phyloP scores from a whole-genome alignment of 345 rosid genomes.

The Citrus glauca region DNA sequence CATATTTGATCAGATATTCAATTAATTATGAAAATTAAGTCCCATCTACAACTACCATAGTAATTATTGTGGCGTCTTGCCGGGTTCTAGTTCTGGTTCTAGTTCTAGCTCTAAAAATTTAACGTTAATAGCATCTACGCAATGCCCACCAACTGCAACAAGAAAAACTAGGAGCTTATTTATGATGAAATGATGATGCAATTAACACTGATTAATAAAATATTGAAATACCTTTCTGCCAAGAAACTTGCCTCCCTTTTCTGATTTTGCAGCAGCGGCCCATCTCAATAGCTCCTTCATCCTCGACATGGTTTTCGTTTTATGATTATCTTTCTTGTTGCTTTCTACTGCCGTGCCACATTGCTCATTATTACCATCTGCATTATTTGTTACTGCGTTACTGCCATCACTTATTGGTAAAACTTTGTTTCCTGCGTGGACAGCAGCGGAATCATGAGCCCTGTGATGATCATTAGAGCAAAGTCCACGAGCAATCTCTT shows the following conservation, averaged over 20 bases:
- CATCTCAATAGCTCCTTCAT: constrained; percentile 81
- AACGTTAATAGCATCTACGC: background rate
- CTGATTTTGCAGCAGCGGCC: constrained; percentile 73
- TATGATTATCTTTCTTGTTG: constrained; percentile 25
- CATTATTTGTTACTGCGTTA: too few species aligned
- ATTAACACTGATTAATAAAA: background rate
- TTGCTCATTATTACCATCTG: constrained; percentile 9
- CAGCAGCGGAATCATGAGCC: constrained; percentile 19
- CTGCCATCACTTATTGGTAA: constrained; percentile 33
- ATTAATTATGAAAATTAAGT: background rate
- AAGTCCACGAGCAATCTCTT: constrained; percentile 25
- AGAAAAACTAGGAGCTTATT: background rate
- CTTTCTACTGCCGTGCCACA: background rate
- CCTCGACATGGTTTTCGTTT: constrained; percentile 52
- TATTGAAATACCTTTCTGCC: constrained; percentile 47
- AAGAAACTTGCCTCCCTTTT: constrained; percentile 57
- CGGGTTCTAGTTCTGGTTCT: background rate
- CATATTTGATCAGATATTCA: background rate
- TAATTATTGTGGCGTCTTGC: background rate
- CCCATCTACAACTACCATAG: background rate
- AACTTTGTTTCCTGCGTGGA: constrained; percentile 45
- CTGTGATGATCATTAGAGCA: constrained; percentile 15
- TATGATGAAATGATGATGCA: background rate
- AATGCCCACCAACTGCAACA: background rate
- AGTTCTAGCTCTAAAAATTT: background rate